Percentiles rank a stretch among this genome's conserved stretches.
Evolutionary conservation across 2,329 filamentous ascomycete species (phyloP).

Genomic region (Monascus ruber): DNA sequence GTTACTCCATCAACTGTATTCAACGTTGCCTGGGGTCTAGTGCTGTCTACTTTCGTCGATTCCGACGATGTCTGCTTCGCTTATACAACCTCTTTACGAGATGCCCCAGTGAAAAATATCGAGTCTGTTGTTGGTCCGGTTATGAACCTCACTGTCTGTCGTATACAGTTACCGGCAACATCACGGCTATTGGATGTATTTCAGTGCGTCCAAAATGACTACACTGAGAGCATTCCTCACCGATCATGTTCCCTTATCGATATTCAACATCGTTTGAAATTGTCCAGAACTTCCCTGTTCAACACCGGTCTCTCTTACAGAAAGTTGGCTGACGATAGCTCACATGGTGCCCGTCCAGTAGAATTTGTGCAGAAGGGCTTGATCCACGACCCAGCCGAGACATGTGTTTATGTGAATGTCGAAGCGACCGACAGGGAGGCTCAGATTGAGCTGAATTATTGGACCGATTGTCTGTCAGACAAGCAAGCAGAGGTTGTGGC

Average conservation of each 20-base stretch:
- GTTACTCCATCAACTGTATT: slow-evolving; percentile 44
- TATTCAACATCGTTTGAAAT: slow-evolving; percentile 34
- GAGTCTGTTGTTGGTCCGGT: slow-evolving; percentile 37
- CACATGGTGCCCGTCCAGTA: slow-evolving; percentile 10
- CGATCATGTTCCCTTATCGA: slow-evolving; percentile 36
- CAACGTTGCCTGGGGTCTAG: slow-evolving; percentile 61
- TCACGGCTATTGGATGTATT: slow-evolving; percentile 27
- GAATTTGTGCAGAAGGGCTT: slow-evolving; percentile 27
- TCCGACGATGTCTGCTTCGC: slow-evolving; percentile 56
- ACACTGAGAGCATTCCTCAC: slow-evolving; percentile 35
- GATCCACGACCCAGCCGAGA: slow-evolving; percentile 39
- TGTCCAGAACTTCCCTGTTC: slow-evolving; percentile 30
- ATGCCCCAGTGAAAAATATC: slow-evolving; percentile 27
- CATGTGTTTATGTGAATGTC: slow-evolving; percentile 38
- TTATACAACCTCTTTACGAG: slow-evolving; percentile 33
- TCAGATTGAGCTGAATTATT: slow-evolving; percentile 30
- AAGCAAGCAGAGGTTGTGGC: slow-evolving; percentile 29
- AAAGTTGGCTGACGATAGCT: slow-evolving; percentile 18
- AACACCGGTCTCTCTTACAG: slow-evolving; percentile 40
- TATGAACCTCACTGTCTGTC: slow-evolving; percentile 37
- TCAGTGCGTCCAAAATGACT: slow-evolving; percentile 34
- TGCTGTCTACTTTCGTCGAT: slow-evolving; percentile 49
- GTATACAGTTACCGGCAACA: slow-evolving; percentile 25
- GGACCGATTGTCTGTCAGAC: slow-evolving; percentile 29
- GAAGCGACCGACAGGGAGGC: slow-evolving; percentile 33